phyloP scores from a whole-genome alignment of 768 basidiomycete species.

The Mrakia hoshinonis region DNA sequence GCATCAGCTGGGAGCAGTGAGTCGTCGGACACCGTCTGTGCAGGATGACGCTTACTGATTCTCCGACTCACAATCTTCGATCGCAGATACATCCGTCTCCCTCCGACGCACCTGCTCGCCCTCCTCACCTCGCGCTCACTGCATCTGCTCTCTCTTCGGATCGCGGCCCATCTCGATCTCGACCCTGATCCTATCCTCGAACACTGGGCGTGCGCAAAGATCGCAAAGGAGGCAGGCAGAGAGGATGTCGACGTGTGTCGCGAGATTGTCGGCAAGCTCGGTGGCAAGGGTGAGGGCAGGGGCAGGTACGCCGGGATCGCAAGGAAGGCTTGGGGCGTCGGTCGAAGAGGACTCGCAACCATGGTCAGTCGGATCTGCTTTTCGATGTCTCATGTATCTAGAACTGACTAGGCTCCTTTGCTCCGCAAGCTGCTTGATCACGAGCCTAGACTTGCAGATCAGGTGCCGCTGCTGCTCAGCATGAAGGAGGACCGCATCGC shows the following conservation, averaged over 20 bases:
- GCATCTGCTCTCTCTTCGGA: conserved; percentile 83
- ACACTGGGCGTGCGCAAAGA: conserved; percentile 95
- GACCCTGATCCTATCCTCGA: conserved; percentile 79
- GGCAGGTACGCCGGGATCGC: conserved; percentile 95
- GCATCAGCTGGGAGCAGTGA: conserved; percentile 82
- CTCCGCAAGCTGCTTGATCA: conserved; percentile 74
- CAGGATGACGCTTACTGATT: not conserved
- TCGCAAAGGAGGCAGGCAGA: conserved; percentile 43
- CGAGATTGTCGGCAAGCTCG: conserved; percentile 79
- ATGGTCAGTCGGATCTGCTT: conserved; percentile 56
- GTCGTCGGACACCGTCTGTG: conserved; percentile 34
- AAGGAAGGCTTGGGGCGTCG: conserved; percentile 82
- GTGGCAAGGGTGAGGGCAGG: conserved; percentile 36
- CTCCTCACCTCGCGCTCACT: conserved; percentile 78
- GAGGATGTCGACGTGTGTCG: conserved; percentile 72
- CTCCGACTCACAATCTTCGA: conserved; percentile 19
- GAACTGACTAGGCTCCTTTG: not conserved
- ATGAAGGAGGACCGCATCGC: conserved; percentile 94
- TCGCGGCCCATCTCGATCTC: conserved; percentile 72
- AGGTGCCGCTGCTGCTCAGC: conserved; percentile 79
- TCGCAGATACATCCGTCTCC: conserved; percentile 66
- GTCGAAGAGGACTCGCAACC: conserved; percentile 68
- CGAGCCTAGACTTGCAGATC: conserved; percentile 77
- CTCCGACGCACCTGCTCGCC: conserved; percentile 68
- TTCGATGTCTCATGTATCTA: too few species aligned